Percentiles rank a stretch among this genome's conserved stretches.
These are phyloP conservation scores for Plasmodiophora brassicae DNA, from an alignment of 208 protist species.

Conservation along the genomic window DNA sequence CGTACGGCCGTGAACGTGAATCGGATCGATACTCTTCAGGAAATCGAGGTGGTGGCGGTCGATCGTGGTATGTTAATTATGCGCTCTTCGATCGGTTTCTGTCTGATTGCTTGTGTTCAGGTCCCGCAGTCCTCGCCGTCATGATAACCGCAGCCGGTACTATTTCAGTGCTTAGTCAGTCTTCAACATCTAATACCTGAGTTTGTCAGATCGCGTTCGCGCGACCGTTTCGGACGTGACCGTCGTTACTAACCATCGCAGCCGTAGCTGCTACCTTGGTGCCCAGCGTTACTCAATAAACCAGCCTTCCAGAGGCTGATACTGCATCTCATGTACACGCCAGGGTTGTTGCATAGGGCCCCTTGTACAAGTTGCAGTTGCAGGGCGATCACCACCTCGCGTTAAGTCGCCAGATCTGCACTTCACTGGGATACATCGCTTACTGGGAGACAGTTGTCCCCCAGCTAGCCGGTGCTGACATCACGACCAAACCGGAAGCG, in stretches of 20 bases:
- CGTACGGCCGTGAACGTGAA: background rate
- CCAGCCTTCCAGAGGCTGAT: too few species aligned
- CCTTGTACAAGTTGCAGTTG: too few species aligned
- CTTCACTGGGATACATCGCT: too few species aligned
- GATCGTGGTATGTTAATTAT: background rate
- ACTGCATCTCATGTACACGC: too few species aligned
- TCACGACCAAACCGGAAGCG: too few species aligned
- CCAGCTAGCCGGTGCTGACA: too few species aligned
- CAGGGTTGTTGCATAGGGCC: too few species aligned
- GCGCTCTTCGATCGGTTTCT: background rate
- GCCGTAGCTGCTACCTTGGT: too few species aligned
- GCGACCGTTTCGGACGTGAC: background rate
- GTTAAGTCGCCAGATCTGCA: too few species aligned
- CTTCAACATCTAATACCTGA: background rate
- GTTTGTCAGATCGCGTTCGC: background rate
- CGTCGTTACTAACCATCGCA: background rate
- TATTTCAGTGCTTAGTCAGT: background rate
- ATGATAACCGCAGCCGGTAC: background rate
- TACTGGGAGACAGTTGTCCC: too few species aligned
- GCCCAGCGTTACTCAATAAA: too few species aligned
- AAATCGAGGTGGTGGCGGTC: background rate
- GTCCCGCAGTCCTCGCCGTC: background rate
- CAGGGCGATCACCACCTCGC: too few species aligned
- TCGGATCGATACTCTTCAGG: background rate
- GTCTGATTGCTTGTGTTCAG: background rate